Base-by-base conservation (phyloP, 768 basidiomycete genomes). In the Russula olivacea region DNA sequence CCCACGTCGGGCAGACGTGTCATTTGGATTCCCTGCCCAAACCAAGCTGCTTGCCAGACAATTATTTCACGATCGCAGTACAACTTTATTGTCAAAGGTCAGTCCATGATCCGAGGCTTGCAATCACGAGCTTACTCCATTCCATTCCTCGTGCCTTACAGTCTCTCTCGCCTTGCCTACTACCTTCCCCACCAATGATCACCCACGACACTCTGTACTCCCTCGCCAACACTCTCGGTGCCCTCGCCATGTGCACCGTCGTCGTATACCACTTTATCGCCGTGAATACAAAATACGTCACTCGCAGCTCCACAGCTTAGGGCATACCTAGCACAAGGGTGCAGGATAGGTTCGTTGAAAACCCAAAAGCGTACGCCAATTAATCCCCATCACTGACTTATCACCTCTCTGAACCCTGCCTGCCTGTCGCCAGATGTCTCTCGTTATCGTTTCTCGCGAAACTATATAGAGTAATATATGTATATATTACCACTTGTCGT, bases 191-290 rank as follows among this genome's bases (percentile, higher is more conserved):
- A 2, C 38, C 54, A 43, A 94, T 92, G 91, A 94, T 96, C 40
- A 84, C 81, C 58, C 85, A 93, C 74, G 76, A 82, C 64, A 91
- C 91, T 7, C 80, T 96, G 40, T 90, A 91, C 75, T 80, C 82
- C 59, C 80, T 96, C 58, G 88, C 92, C 62, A 94, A 93, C 74
- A 78, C 83, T 32, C 84, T 95, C 19, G 94, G 94, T 41, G 78
- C 86, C 41, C 78, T 91, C 57, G 90, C 95, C 32, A 93, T 98
- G 87, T 70, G 92, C 68, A 86, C 89, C 6, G 88, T 94, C 59
- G 87, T 98, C 58, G 82, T 84, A 52, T 97, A 95, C 75, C 95
- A 98, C 76, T 83, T 96, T 69, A 78, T 98, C 55, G 87, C 91
- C 38, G 91, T 96, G 64, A 95, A 95, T 69, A 83, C 85, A 45